Percentiles rank a stretch among this genome's conserved stretches.
Conservation (phyloP, 2,329 filamentous ascomycete species). For the Hypomyces perniciosus region DNA sequence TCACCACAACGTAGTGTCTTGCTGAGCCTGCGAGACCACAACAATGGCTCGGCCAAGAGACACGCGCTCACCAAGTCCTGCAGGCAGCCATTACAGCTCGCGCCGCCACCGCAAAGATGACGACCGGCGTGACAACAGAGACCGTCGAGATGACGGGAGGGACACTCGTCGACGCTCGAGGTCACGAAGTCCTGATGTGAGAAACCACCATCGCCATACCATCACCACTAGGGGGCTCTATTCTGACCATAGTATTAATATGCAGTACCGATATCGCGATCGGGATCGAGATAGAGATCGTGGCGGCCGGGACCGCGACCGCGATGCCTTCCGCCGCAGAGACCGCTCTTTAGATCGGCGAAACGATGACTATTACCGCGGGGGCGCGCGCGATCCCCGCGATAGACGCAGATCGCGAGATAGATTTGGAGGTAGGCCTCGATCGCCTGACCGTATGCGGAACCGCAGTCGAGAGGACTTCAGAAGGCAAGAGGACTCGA, state of each 20-base stretch:
- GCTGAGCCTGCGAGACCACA: constrained; percentile 37
- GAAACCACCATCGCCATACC: constrained; percentile 21
- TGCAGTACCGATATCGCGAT: constrained; percentile 55
- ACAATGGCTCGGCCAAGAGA: constrained; percentile 59
- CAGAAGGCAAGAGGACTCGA: constrained; percentile 68
- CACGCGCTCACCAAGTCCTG: constrained; percentile 86
- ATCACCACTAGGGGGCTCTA: constrained; percentile 12
- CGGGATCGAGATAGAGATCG: constrained; percentile 45
- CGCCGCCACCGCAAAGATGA: constrained; percentile 61
- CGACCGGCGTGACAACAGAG: constrained; percentile 47
- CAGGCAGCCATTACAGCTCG: constrained; percentile 74
- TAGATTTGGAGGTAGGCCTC: constrained; percentile 51
- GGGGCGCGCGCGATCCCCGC: constrained; percentile 50
- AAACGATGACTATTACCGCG: constrained; percentile 60
- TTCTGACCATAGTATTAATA: constrained; percentile 33
- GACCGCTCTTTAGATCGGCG: constrained; percentile 64
- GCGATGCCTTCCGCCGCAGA: constrained; percentile 57
- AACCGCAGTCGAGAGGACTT: constrained; percentile 60
- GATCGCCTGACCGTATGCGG: constrained; percentile 54
- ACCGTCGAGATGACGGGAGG: constrained; percentile 44
- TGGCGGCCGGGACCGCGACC: constrained; percentile 41
- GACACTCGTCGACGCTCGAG: constrained; percentile 51
- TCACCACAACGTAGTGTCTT: constrained; percentile 34
- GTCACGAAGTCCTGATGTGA: constrained; percentile 60
- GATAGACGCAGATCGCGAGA: constrained; percentile 58